Conservation (phyloP, 148 eudicot species). For the Chenopodium suecicum region DNA sequence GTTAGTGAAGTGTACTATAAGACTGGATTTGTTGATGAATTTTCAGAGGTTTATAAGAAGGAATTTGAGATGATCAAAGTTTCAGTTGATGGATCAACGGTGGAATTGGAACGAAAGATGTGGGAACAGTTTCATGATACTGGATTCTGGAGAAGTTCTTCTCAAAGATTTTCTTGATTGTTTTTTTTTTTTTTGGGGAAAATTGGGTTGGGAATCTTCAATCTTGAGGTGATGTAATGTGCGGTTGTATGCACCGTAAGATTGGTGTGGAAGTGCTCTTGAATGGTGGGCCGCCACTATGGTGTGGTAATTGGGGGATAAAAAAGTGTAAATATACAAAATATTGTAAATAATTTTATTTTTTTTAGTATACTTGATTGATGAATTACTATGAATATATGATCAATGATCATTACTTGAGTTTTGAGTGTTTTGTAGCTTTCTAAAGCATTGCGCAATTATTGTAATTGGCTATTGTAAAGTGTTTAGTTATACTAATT, state of each 20-base stretch:
- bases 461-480: no score
- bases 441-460: no score
- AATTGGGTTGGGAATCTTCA: background rate
- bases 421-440: no score
- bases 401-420: no score
- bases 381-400: no score
- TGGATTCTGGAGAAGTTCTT: conserved; percentile 74
- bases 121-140: conserved; percentile 55
- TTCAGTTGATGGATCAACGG: conserved; percentile 34
- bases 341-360: no score
- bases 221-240: background rate
- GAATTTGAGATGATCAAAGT: conserved; percentile 36
- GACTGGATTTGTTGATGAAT: conserved; percentile 23
- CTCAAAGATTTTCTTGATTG: conserved; percentile 26
- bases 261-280: background rate
- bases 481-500: no score
- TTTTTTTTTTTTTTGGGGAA: background rate
- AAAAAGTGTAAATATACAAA: no score
- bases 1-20: conserved; percentile 5
- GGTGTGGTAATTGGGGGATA: background rate
- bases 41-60: conserved; percentile 23
- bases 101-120: conserved; percentile 57
- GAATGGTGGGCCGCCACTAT: background rate
- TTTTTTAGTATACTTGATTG: no score
- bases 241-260: background rate